phyloP scores from a whole-genome alignment of 2,329 filamentous ascomycete species.

The Exophiala aquamarina region DNA sequence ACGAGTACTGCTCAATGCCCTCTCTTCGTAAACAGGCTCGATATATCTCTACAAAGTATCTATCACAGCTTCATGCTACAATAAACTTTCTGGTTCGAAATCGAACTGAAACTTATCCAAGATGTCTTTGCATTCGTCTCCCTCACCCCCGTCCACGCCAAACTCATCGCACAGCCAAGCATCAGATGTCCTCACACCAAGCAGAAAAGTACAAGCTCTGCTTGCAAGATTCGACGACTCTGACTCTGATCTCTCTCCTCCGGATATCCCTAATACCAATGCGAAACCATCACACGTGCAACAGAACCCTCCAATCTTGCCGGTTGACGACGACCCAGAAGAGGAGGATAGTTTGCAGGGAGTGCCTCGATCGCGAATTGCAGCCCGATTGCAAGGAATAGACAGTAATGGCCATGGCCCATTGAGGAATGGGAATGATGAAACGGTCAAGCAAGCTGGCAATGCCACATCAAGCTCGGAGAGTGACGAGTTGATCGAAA shows the following conservation, averaged over 20 bases:
- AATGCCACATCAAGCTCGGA: neutral
- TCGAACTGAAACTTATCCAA: no score
- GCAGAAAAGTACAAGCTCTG: constrained; percentile 50
- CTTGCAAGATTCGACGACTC: constrained; percentile 50
- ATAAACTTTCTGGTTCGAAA: no score
- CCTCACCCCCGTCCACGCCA: constrained; percentile 12
- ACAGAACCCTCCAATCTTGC: neutral
- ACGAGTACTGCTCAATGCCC: no score
- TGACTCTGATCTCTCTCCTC: constrained; percentile 38
- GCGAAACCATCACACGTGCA: constrained; percentile 11
- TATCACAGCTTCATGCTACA: neutral
- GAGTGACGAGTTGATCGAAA: constrained; percentile 31
- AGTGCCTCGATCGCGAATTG: constrained; percentile 63
- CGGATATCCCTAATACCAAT: constrained; percentile 18
- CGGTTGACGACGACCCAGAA: constrained; percentile 36
- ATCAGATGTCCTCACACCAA: constrained; percentile 30
- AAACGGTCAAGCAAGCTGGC: neutral
- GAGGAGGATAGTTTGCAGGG: constrained; percentile 46
- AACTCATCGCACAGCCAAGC: constrained; percentile 9
- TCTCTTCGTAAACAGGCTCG: no score
- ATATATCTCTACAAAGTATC: no score
- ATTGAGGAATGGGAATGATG: constrained; percentile 10
- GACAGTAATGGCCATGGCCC: neutral
- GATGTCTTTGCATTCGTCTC: constrained; percentile 4
- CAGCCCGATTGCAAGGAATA: constrained; percentile 59